phyloP scores from a whole-genome alignment of 176 grass and related monocot genomes.

The Ensete ventricosum region DNA sequence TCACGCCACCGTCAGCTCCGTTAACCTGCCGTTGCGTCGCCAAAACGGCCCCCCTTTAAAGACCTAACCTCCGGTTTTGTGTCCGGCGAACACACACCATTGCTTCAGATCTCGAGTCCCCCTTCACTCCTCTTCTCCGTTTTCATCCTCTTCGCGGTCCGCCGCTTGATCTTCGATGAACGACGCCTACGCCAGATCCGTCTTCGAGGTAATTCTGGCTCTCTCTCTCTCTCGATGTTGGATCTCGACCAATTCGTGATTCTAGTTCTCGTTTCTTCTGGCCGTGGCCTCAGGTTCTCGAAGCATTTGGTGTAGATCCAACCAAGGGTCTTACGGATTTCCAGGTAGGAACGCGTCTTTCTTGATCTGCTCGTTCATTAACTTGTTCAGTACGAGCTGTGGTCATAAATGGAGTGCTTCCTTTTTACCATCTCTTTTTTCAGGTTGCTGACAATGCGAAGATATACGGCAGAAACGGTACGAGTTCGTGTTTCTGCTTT shows the following conservation, averaged over 20 bases:
- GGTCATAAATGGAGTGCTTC: neutral
- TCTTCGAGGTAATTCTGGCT: conserved; percentile 47
- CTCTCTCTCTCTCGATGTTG: neutral
- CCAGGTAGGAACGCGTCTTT: conserved; percentile 41
- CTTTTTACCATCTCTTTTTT: conserved; percentile 29
- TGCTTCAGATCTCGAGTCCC: neutral
- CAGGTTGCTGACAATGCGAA: conserved; percentile 65
- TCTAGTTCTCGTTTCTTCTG: neutral
- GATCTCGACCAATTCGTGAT: neutral
- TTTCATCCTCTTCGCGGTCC: neutral
- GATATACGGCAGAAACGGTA: conserved; percentile 81
- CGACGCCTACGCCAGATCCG: conserved; percentile 84
- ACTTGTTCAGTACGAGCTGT: neutral
- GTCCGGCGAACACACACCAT: neutral
- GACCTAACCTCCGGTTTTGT: neutral
- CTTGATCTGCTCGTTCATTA: conserved; percentile 1
- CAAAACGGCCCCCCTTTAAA: neutral
- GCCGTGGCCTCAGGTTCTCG: conserved; percentile 51
- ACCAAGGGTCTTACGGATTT: conserved; percentile 79
- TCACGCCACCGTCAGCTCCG: neutral
- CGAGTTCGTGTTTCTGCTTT: neutral
- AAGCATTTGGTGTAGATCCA: conserved; percentile 70
- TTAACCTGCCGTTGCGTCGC: neutral
- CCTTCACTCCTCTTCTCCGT: neutral
- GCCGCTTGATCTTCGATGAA: conserved; percentile 43